Evolutionary conservation across 2,329 filamentous ascomycete genomes (phyloP).

Genomic region (Scorias spongiosa): DNA sequence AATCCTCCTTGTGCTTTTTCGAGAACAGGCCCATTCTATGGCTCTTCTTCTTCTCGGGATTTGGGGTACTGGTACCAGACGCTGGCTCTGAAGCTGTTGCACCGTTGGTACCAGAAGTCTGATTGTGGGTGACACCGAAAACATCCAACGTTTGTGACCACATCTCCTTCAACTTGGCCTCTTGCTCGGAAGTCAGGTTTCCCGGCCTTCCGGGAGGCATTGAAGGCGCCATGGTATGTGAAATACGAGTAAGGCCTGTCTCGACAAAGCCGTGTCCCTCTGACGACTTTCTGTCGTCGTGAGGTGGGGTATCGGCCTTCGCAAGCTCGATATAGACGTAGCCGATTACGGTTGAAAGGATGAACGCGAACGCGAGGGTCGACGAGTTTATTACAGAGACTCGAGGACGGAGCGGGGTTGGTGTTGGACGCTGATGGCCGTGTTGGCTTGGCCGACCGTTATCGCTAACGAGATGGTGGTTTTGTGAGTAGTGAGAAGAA

Average conservation of each 20-base stretch:
- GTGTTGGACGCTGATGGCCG: neutral
- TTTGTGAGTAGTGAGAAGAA: neutral
- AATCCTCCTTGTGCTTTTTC: constrained; percentile 39
- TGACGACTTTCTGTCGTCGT: neutral
- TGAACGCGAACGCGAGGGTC: neutral
- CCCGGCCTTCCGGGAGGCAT: constrained; percentile 58
- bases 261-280: neutral
- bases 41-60: constrained; percentile 45
- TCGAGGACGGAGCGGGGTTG: neutral
- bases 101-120: constrained; percentile 5
- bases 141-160: constrained; percentile 67
- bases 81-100: constrained; percentile 14
- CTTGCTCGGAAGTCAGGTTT: constrained; percentile 78
- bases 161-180: constrained; percentile 73
- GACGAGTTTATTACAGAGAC: neutral
- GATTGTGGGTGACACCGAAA: constrained; percentile 42
- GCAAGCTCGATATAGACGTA: neutral
- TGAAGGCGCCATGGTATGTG: constrained; percentile 22
- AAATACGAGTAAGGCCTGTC: neutral
- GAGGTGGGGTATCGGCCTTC: neutral
- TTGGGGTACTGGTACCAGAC: constrained; percentile 6
- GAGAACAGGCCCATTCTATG: constrained; percentile 57
- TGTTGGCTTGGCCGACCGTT: neutral
- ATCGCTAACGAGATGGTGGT: neutral
- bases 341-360: neutral